Evolutionary conservation across 2,329 filamentous ascomycete genomes (phyloP).

Genomic region (Cladosporium colombiae): DNA sequence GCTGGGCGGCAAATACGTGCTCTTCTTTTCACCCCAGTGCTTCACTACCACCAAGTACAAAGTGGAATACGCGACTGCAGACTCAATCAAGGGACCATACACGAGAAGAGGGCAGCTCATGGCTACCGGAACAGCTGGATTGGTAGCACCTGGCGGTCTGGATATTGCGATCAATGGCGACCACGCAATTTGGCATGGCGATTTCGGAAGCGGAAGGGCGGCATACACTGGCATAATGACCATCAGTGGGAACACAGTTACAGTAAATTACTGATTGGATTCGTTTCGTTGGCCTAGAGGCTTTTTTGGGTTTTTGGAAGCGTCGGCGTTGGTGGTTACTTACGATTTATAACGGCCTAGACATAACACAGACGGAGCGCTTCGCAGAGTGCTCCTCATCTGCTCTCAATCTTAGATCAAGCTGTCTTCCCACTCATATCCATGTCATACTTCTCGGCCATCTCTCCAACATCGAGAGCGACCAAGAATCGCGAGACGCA

Average conservation of each 20-base stretch:
- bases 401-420: conserved; percentile 3
- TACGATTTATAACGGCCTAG: neutral
- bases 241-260: conserved; percentile 22
- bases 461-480: conserved; percentile 66
- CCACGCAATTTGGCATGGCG: conserved; percentile 35
- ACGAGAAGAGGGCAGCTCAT: conserved; percentile 29
- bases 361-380: neutral
- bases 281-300: neutral
- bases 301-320: neutral
- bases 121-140: conserved; percentile 28
- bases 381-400: neutral
- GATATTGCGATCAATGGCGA: conserved; percentile 36
- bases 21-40: conserved; percentile 38
- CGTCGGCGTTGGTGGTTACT: conserved; percentile 13
- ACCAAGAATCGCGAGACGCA: conserved; percentile 83
- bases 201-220: conserved; percentile 25
- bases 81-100: conserved; percentile 32
- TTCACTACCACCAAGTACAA: conserved; percentile 33
- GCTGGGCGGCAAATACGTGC: conserved; percentile 32
- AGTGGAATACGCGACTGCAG: conserved; percentile 33
- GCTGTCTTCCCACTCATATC: conserved; percentile 29
- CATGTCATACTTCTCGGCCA: conserved; percentile 35
- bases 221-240: conserved; percentile 25
- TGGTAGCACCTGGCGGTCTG: conserved; percentile 34
- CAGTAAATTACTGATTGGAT: conserved; percentile 4